A percentile compares a stretch with the other conserved stretches of the same genome.
Evolutionary conservation across 2,329 filamentous ascomycete genomes (phyloP).

Genomic region (Xylariaceae sp.): DNA sequence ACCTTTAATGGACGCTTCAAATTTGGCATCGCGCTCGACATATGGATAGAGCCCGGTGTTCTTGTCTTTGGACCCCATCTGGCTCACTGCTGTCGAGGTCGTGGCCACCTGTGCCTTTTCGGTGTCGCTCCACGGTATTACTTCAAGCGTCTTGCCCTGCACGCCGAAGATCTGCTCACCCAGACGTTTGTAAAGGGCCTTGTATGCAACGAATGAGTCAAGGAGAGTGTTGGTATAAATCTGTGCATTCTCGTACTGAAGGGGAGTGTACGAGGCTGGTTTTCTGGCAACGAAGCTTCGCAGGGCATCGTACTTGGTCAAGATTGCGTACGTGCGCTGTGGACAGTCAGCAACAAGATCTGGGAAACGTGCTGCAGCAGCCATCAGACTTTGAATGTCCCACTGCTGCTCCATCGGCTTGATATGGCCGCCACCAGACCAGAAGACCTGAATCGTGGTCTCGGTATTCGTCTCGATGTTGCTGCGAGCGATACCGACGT

Average conservation of each 20-base stretch:
- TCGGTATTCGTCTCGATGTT: slow-evolving; percentile 1
- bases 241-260: background rate
- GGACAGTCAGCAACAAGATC: slow-evolving; percentile 1
- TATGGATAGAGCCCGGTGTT: background rate
- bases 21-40: background rate
- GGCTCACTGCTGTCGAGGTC: background rate
- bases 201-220: background rate
- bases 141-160: background rate
- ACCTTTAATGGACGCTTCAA: background rate
- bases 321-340: background rate
- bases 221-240: slow-evolving; percentile 1
- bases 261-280: background rate
- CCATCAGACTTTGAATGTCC: slow-evolving; percentile 1
- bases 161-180: background rate
- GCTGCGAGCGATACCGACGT: background rate
- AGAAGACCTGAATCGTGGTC: slow-evolving; percentile 1
- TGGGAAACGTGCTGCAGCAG: background rate
- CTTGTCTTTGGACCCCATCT: slow-evolving; percentile 1
- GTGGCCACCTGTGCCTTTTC: background rate
- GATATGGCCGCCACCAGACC: background rate
- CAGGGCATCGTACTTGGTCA: background rate
- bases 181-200: background rate
- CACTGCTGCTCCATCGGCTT: slow-evolving; percentile 1
- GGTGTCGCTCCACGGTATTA: background rate
- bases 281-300: background rate